A percentile compares a stretch with the other conserved stretches of the same genome.
These are phyloP conservation scores for Ganoderma boninense DNA, from an alignment of 1,284 basidiomycete genomes.

Conservation along the genomic window DNA sequence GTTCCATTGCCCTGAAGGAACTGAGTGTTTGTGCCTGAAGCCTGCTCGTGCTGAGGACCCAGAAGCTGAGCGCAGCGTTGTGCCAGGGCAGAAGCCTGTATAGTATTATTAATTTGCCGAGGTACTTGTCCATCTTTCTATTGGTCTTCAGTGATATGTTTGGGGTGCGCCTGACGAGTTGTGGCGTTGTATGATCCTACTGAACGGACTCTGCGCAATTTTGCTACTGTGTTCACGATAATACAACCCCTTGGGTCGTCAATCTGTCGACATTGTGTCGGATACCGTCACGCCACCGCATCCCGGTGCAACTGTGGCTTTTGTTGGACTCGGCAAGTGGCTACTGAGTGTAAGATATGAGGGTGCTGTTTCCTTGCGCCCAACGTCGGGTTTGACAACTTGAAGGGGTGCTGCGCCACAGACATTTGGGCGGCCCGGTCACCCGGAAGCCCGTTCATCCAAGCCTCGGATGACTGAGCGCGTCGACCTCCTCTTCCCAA, in stretches of 20 bases:
- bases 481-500: not conserved
- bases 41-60: not conserved
- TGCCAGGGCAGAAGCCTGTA: not conserved
- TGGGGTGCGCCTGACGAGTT: not conserved
- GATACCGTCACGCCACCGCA: not conserved
- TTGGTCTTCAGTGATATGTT: not conserved
- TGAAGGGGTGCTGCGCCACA: too few species aligned
- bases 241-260: not conserved
- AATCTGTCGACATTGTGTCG: not conserved
- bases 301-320: not conserved
- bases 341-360: not conserved
- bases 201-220: not conserved
- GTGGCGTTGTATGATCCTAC: not conserved
- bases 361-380: not conserved
- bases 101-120: not conserved
- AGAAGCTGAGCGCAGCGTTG: not conserved
- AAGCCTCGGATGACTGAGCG: not conserved
- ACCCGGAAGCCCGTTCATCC: not conserved
- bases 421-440: not conserved
- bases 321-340: not conserved
- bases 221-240: not conserved
- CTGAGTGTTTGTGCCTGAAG: not conserved
- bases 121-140: not conserved
- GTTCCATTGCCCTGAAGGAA: not conserved
- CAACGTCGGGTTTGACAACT: too few species aligned